Conservation (phyloP, 352 stramenopile genomes). For the Pythium scleroteichum region DNA sequence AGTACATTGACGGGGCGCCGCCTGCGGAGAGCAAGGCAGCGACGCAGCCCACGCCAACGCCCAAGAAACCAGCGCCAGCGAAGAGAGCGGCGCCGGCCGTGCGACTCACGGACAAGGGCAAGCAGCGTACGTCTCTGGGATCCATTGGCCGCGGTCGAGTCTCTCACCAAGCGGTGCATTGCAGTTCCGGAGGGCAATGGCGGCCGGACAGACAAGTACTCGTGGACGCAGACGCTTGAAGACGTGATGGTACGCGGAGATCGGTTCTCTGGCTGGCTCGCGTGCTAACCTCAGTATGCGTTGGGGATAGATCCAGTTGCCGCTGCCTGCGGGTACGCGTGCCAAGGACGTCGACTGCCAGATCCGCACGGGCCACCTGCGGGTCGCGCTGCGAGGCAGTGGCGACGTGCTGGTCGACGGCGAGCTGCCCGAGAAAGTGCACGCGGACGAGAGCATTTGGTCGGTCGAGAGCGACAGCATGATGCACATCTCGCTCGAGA, state of each 20-base stretch:
- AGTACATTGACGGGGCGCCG: slow-evolving; percentile 41
- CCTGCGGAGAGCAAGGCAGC: slow-evolving; percentile 1
- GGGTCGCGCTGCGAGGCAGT: slow-evolving; percentile 69
- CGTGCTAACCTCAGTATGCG: too few species aligned
- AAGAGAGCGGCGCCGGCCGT: slow-evolving; percentile 13
- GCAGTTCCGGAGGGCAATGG: slow-evolving; percentile 91
- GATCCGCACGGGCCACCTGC: slow-evolving; percentile 88
- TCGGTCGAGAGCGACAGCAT: slow-evolving; percentile 84
- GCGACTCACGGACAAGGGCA: slow-evolving; percentile 56
- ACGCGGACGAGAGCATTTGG: slow-evolving; percentile 97
- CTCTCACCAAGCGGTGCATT: too few species aligned
- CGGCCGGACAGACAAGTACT: slow-evolving; percentile 87
- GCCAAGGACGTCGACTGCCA: slow-evolving; percentile 90
- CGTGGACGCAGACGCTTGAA: slow-evolving; percentile 97
- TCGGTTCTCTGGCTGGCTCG: too few species aligned
- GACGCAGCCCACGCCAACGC: not conserved
- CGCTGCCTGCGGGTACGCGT: slow-evolving; percentile 87
- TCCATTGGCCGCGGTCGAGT: too few species aligned
- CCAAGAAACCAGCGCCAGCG: not conserved
- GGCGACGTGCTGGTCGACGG: slow-evolving; percentile 65
- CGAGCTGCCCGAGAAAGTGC: slow-evolving; percentile 91
- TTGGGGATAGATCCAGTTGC: slow-evolving; percentile 66
- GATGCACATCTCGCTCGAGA: slow-evolving; percentile 92
- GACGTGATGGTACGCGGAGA: slow-evolving; percentile 87
- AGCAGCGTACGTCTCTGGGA: slow-evolving; percentile 51